A percentile compares a stretch with the other conserved stretches of the same genome.
Conservation (phyloP, 306 rosid genomes). For the Casuarina cunninghamiana region DNA sequence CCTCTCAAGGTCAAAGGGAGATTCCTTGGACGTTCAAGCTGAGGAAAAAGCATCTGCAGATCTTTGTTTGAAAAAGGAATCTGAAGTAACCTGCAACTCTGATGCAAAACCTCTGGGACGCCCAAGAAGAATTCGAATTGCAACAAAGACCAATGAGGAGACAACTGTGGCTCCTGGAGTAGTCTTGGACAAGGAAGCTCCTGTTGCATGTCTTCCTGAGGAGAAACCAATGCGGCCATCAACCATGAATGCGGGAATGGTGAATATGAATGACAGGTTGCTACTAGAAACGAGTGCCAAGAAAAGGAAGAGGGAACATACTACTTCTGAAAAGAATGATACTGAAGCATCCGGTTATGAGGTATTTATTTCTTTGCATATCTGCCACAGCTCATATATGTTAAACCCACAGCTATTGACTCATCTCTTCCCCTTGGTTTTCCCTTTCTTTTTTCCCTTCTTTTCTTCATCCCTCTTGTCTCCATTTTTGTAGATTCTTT, state of each 20-base stretch:
- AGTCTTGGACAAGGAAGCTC: conserved; percentile 23
- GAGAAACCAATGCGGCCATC: conserved; percentile 27
- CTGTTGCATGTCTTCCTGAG: conserved; percentile 27
- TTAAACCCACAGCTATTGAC: conserved; percentile 12
- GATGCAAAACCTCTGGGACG: conserved; percentile 24
- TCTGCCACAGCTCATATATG: background rate
- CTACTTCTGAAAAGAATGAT: conserved; percentile 31
- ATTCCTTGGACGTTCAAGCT: conserved; percentile 18
- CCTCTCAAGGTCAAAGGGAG: conserved; percentile 30
- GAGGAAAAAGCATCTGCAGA: conserved; percentile 29
- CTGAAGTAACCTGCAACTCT: conserved; percentile 24
- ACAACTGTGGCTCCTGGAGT: conserved; percentile 34
- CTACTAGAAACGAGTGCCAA: conserved; percentile 19
- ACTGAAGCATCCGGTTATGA: conserved; percentile 38
- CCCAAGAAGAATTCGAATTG: conserved; percentile 21
- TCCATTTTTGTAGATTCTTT: conserved; percentile 26
- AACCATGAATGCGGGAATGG: conserved; percentile 30
- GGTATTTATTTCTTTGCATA: conserved; percentile 35
- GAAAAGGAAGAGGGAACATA: conserved; percentile 29
- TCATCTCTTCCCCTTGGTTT: background rate
- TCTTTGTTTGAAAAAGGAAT: conserved; percentile 25
- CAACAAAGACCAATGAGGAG: conserved; percentile 27
- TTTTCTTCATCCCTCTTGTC: conserved; percentile 13
- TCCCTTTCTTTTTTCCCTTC: background rate
- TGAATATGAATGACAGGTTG: conserved; percentile 29